phyloP scores from a whole-genome alignment of 1,139 yeast species.

The Sugiyamaella paludigena region DNA sequence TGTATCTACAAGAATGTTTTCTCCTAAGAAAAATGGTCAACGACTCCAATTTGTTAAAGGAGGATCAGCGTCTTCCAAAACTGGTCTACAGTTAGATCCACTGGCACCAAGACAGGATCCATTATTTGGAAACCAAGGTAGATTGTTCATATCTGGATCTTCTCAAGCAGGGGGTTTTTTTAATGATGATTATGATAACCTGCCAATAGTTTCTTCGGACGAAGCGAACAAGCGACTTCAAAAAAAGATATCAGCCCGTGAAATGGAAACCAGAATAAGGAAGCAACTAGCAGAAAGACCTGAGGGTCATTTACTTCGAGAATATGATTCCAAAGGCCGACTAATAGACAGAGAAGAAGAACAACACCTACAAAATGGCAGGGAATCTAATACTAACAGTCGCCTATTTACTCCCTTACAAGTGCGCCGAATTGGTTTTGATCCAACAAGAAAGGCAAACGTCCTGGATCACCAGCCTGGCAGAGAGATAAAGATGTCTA shows the following conservation, averaged over 20 bases:
- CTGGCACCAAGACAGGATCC: conserved; percentile 5
- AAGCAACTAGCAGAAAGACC: conserved; percentile 33
- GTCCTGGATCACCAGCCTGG: neutral
- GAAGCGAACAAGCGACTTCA: conserved; percentile 10
- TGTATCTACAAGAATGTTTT: conserved; percentile 28
- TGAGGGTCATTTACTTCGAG: conserved; percentile 32
- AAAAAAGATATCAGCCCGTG: conserved; percentile 16
- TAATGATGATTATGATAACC: conserved; percentile 24
- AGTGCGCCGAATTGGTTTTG: conserved; percentile 36
- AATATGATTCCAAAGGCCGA: conserved; percentile 29
- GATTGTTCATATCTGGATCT: conserved; percentile 17
- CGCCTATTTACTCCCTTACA: conserved; percentile 32
- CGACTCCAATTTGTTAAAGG: conserved; percentile 36
- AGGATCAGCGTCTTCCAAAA: conserved; percentile 30
- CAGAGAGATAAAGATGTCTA: conserved; percentile 6
- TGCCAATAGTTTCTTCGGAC: conserved; percentile 11
- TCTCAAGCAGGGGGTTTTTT: conserved; percentile 18
- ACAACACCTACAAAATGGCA: conserved; percentile 18
- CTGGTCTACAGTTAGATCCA: conserved; percentile 19
- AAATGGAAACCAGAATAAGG: conserved; percentile 31
- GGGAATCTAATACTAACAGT: conserved; percentile 32
- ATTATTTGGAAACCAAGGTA: conserved; percentile 26
- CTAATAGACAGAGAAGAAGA: conserved; percentile 35
- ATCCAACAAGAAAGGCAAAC: conserved; percentile 30
- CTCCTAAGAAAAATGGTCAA: conserved; percentile 34